Conservation (phyloP, 2,329 filamentous ascomycete species). For the Coniochaeta sp. region DNA sequence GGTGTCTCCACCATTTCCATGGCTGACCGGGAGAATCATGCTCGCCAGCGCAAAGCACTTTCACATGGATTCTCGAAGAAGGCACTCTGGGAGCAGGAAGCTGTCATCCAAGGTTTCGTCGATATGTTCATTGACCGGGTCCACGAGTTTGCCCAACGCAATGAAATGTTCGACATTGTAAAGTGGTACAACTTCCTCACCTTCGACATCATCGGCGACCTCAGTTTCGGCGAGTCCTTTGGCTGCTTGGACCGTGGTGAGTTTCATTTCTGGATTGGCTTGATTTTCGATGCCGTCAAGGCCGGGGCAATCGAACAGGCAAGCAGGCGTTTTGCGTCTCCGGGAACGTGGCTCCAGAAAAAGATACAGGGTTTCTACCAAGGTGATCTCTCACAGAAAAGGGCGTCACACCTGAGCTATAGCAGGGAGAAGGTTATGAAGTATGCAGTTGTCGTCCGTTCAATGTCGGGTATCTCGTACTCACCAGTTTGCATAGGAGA, state of each 20-base stretch:
- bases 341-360: constrained; percentile 5
- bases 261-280: constrained; percentile 19
- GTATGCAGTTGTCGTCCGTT: neutral
- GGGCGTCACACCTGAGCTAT: constrained; percentile 5
- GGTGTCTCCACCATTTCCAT: constrained; percentile 17
- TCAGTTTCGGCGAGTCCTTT: constrained; percentile 37
- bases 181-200: constrained; percentile 21
- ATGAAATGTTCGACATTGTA: constrained; percentile 6
- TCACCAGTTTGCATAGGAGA: neutral
- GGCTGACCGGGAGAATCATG: constrained; percentile 18
- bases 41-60: constrained; percentile 25
- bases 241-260: constrained; percentile 24
- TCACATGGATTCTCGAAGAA: constrained; percentile 10
- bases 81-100: constrained; percentile 23
- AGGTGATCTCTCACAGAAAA: constrained; percentile 3
- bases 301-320: constrained; percentile 4
- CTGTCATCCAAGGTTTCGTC: constrained; percentile 19
- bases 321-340: neutral
- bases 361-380: constrained; percentile 5
- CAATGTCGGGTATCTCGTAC: neutral
- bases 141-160: constrained; percentile 4
- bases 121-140: constrained; percentile 19
- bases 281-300: constrained; percentile 18
- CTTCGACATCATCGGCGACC: constrained; percentile 35
- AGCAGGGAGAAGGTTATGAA: constrained; percentile 8